phyloP scores from a whole-genome alignment of 192 early-diverging fungal genomes.

The Podila minutissima region DNA sequence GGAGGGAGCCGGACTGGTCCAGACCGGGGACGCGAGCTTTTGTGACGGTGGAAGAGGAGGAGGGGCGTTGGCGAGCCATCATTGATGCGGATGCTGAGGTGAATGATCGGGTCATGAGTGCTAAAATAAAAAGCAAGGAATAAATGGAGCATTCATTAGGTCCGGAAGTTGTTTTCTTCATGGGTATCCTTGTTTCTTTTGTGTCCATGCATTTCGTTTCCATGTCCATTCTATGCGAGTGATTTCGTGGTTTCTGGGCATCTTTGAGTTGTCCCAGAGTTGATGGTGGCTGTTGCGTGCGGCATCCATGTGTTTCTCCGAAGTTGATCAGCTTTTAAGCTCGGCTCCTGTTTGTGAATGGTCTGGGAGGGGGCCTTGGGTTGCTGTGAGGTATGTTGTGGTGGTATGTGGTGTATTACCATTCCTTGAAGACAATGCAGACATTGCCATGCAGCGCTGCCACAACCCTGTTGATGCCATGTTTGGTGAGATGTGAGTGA shows the following conservation, averaged over 20 bases:
- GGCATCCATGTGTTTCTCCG: too few relatives aligned
- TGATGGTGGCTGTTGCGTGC: too few relatives aligned
- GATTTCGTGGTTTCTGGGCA: too few relatives aligned
- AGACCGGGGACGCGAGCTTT: slow-evolving; percentile 25
- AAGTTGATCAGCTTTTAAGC: neutral
- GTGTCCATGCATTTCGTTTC: too few relatives aligned
- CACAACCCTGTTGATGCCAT: slow-evolving; percentile 51
- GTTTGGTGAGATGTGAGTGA: neutral
- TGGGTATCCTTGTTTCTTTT: too few relatives aligned
- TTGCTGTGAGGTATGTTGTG: neutral
- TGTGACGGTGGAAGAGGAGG: neutral
- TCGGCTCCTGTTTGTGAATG: neutral
- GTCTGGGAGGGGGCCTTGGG: neutral
- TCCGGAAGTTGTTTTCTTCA: too few relatives aligned
- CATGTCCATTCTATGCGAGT: too few relatives aligned
- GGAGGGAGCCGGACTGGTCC: slow-evolving; percentile 17
- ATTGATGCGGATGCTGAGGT: slow-evolving; percentile 23
- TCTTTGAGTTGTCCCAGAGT: too few relatives aligned
- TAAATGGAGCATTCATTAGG: neutral
- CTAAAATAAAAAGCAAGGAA: slow-evolving; percentile 5
- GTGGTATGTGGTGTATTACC: slow-evolving; percentile 23
- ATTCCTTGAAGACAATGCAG: slow-evolving; percentile 28
- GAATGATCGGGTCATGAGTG: slow-evolving; percentile 23
- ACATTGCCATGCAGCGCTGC: slow-evolving; percentile 39
- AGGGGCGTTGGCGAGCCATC: slow-evolving; percentile 44